These are phyloP conservation scores for Eucalyptus marginata DNA, from an alignment of 345 rosid species.

Conservation along the genomic window DNA sequence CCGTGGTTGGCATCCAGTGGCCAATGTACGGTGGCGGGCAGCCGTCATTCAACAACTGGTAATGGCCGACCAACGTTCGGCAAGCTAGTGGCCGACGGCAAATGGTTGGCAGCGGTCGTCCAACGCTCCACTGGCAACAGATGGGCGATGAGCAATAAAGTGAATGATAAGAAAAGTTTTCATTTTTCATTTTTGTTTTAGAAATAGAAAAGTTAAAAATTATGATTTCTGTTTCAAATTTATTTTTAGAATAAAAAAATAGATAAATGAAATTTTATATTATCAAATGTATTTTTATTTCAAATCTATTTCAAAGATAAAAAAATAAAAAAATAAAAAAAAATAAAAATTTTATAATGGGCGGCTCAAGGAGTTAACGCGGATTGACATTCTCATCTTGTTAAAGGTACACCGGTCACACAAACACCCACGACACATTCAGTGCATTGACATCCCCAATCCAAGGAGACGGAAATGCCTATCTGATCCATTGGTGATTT, in stretches of 20 bases:
- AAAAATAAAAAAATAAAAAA: no score
- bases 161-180: fast-evolving
- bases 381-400: not conserved
- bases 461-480: not conserved
- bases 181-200: no score
- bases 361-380: not conserved
- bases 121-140: fast-evolving
- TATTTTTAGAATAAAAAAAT: no score
- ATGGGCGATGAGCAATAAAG: no score
- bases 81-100: fast-evolving
- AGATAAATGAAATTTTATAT: fast-evolving
- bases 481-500: constrained; percentile 32
- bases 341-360: no score
- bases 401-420: not conserved
- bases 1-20: fast-evolving
- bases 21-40: no score
- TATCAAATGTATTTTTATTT: fast-evolving
- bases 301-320: no score
- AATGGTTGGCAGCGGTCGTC: fast-evolving
- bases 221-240: fast-evolving
- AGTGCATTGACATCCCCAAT: not conserved
- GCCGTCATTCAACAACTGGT: fast-evolving
- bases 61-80: fast-evolving
- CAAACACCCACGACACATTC: not conserved
- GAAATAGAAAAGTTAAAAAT: no score